Conservation (phyloP, 176 grass and related monocot species). For the Tillandsia fasciculata region DNA sequence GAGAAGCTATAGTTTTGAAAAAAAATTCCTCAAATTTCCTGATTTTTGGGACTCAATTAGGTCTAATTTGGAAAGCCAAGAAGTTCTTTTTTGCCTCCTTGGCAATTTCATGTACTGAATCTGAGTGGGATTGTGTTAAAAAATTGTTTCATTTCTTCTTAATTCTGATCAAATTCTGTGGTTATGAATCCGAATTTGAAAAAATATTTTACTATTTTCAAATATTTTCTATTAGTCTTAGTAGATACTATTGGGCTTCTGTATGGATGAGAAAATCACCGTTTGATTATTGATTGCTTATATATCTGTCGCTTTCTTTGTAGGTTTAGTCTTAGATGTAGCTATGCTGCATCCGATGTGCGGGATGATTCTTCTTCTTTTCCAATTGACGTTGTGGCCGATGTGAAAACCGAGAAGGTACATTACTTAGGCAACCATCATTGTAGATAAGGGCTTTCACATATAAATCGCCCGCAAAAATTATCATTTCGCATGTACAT, state of each 20-base stretch:
- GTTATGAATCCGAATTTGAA: no score
- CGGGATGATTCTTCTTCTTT: slow-evolving; percentile 47
- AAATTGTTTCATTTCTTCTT: no score
- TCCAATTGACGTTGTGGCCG: slow-evolving; percentile 68
- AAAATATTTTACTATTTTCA: no score
- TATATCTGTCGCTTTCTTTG: background rate
- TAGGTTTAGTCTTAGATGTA: slow-evolving; percentile 46
- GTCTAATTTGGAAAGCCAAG: background rate
- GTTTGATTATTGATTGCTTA: background rate
- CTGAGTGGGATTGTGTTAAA: background rate
- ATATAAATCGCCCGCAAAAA: background rate
- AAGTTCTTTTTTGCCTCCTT: background rate
- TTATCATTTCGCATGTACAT: background rate
- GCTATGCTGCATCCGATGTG: slow-evolving; percentile 38
- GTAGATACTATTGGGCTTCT: no score
- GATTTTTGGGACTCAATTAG: background rate
- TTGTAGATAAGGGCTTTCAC: background rate
- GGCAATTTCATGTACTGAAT: background rate
- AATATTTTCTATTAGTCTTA: no score
- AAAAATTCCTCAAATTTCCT: background rate
- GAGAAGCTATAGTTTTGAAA: no score
- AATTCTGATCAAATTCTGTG: no score
- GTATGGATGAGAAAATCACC: background rate
- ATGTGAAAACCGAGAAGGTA: slow-evolving; percentile 89
- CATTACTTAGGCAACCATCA: slow-evolving; percentile 3